Conservation (phyloP, 176 grass and related monocot species). For the Calamus simplicifolius region DNA sequence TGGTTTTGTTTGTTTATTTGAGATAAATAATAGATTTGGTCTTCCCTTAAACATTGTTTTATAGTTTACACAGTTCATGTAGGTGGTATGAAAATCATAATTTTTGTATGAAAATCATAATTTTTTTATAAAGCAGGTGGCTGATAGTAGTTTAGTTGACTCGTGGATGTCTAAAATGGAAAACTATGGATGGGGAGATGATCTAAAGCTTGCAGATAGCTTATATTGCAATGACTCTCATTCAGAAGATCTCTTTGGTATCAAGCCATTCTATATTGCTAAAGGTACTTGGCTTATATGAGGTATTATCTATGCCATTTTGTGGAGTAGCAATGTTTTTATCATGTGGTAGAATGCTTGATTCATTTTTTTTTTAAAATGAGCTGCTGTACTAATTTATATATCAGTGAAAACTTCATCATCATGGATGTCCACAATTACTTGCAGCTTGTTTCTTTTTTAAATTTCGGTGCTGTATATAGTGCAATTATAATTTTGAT, state of each 20-base stretch:
- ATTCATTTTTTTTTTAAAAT: background rate
- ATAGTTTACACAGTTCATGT: background rate
- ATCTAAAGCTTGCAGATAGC: slow-evolving; percentile 25
- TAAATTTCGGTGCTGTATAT: no score
- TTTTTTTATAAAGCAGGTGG: slow-evolving; percentile 27
- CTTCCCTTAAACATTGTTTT: background rate
- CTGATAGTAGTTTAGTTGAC: slow-evolving; percentile 33
- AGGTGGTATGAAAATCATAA: background rate
- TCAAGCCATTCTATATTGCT: slow-evolving; percentile 62
- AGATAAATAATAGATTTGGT: background rate
- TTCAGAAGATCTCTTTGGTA: slow-evolving; percentile 53
- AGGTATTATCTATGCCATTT: no score
- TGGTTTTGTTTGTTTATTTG: no score
- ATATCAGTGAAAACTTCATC: no score
- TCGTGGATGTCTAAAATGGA: slow-evolving; percentile 32
- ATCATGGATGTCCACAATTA: no score
- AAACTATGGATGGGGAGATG: slow-evolving; percentile 84
- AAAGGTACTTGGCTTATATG: slow-evolving; percentile 27
- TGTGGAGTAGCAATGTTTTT: no score
- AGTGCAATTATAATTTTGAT: no score
- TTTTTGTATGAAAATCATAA: no score
- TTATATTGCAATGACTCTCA: slow-evolving; percentile 19
- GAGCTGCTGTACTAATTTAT: no score
- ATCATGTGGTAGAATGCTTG: no score
- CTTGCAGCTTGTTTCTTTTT: no score